Base-by-base conservation (phyloP, 2,329 filamentous ascomycete species). In the Phoma sp. region DNA sequence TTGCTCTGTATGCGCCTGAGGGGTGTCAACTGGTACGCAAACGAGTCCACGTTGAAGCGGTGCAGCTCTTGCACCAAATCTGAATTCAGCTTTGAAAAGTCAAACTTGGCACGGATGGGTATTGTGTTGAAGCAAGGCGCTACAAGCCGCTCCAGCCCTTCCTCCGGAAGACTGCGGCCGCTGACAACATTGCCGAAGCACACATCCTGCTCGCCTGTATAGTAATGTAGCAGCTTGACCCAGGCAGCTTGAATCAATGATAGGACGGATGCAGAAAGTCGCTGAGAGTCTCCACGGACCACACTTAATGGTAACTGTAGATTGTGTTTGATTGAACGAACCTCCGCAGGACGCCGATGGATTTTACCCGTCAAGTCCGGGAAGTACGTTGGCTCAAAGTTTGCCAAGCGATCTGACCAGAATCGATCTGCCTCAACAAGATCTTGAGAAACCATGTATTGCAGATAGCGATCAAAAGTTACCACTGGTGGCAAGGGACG, bases 51-150 rank as follows among this genome's bases (percentile, higher is more conserved):
- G 65, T 90, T 92, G 24, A 85, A 69, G 0, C 74, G 73, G 46
- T 92, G 88, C 2, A 91, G 79, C 2, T 76, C 70, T 52, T 82
- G 83, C 24, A 89, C 75, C 9, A 92, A 69, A 4, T 86, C 82
- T 0, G 79, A 64, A 52, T 87, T 86, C 13, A 80, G 81, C 0
- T 72, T 77, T 2, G 70, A 70, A 2, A 69, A 68, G 1, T 79
- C 74, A 8, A 89, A 57, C 29, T 85, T 75, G 13, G 86, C 75
- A 24, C 91, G 83, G 1, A 92, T 69, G 0, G 93, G 91, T 10
- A 96, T 75, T 0, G 93, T 96, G 68, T 96, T 97, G 79, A 97
- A 96, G 70, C 91, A 96, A 0, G 93, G 93, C 0, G 90, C 91
- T n/a, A 96, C 84, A 5, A 96, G 82, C 4, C 81, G 79, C 33